Evolutionary conservation across 225 moss, liverwort and hornwort genomes (phyloP), one percentile per base, ranked within the genome.

Genomic region (Takakia lepidozioides): DNA sequence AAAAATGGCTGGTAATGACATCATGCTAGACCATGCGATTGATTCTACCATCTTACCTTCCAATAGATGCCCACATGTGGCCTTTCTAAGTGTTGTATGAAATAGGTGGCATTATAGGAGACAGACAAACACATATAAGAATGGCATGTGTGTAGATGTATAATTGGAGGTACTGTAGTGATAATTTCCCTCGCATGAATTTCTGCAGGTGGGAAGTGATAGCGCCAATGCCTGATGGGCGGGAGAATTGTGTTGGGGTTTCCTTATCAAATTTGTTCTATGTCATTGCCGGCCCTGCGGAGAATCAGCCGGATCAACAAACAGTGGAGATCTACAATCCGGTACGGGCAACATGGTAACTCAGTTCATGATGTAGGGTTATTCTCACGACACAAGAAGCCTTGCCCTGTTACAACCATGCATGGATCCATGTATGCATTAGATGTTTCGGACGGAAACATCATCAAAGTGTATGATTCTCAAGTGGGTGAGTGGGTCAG

Each of bases 191-290:
- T n/a, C n/a, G n/a, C n/a, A n/a, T n/a, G n/a, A n/a, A n/a, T n/a
- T n/a, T 8, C 9, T 2, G 17, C 28, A 64, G 63, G 48, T 76
- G 71, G 67, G 56, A 76, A 21, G 58, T 58, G 40, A 67, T 67
- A 38, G 27, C 42, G 3, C 56, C 62, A 5, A 57, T 76, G 38
- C 63, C 66, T 19, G 54, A 59, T 32, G 67, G 61, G 23, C 58
- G 67, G 51, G 76, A 76, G 52, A 63, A 71, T 56, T 71, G 67
- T 59, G 71, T 76, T 22, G 76, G 76, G 8, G 76, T 76, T n/a
- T 49, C 71, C 15, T 29, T 76, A 39, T 62, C 38, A 27, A 62
- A 54, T 42, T 38, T 59, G 23, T 71, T 76, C 41, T 71, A 76
- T 32, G 71, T 76, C 0, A 71, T 76, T 44, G 76, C 71, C 7